phyloP scores from a whole-genome alignment of 306 rosid genomes.

The Cucurbita pepo region DNA sequence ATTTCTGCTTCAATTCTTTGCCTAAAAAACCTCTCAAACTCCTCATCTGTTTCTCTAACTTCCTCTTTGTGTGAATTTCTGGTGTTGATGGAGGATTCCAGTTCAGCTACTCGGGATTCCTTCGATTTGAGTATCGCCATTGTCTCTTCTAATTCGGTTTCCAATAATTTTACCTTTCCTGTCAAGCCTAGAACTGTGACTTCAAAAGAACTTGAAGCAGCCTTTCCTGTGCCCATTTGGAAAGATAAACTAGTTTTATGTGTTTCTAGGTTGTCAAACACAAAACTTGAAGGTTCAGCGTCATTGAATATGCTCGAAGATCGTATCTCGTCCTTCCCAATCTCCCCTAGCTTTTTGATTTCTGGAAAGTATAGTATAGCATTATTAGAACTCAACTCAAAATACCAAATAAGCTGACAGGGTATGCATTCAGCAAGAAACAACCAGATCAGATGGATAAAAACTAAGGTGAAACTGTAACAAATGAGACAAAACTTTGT shows the following conservation, averaged over 20 bases:
- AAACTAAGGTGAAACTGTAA: neutral
- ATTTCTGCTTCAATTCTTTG: slow-evolving; percentile 65
- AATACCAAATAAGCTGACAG: neutral
- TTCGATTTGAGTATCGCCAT: slow-evolving; percentile 29
- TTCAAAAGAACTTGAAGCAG: slow-evolving; percentile 36
- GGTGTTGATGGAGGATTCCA: slow-evolving; percentile 33
- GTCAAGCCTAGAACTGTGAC: slow-evolving; percentile 36
- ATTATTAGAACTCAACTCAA: slow-evolving; percentile 6
- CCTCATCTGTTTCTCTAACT: slow-evolving; percentile 24
- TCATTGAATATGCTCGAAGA: slow-evolving; percentile 28
- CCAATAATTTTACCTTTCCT: slow-evolving; percentile 33
- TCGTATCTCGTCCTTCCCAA: slow-evolving; percentile 28
- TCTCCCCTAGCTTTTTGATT: slow-evolving; percentile 48
- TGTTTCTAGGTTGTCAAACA: slow-evolving; percentile 17
- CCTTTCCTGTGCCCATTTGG: slow-evolving; percentile 25
- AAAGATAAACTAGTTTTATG: slow-evolving; percentile 19
- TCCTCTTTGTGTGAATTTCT: slow-evolving; percentile 27
- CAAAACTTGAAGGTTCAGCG: slow-evolving; percentile 21
- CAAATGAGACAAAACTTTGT: neutral
- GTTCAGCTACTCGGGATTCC: slow-evolving; percentile 49
- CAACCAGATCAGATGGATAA: neutral
- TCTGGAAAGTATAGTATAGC: slow-evolving; percentile 34
- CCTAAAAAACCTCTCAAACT: slow-evolving; percentile 35
- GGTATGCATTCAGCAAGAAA: neutral
- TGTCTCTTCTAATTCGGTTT: slow-evolving; percentile 32